Evolutionary conservation across 257 asterid genomes (phyloP).

Genomic region (Penstemon barbatus): DNA sequence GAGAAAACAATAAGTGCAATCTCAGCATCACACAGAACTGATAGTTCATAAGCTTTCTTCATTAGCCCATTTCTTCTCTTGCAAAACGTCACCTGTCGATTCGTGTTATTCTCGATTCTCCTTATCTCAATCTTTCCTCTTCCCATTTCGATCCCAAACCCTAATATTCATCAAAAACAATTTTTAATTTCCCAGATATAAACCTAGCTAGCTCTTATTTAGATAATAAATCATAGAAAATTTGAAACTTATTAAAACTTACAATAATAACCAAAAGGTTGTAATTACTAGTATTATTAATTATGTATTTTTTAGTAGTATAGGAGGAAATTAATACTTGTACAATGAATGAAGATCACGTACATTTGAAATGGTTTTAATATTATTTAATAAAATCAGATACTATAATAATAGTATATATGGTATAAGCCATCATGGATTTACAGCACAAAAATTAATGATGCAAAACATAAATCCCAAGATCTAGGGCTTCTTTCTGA

Average conservation of each 20-base stretch:
- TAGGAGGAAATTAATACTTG: too few relatives aligned
- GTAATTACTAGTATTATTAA: background rate
- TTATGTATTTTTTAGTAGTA: background rate
- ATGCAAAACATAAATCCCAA: too few relatives aligned
- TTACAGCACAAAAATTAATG: too few relatives aligned
- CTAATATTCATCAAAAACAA: too few relatives aligned
- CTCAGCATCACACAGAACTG: conserved; percentile 84
- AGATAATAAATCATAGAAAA: background rate
- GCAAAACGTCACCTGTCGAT: conserved; percentile 87
- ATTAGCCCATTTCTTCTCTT: conserved; percentile 82
- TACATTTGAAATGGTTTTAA: too few relatives aligned
- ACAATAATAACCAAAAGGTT: background rate
- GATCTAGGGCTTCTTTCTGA: too few relatives aligned
- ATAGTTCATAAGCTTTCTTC: conserved; percentile 90
- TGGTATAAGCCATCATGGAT: too few relatives aligned
- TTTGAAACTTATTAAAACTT: background rate
- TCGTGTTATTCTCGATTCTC: conserved; percentile 87
- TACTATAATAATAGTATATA: too few relatives aligned
- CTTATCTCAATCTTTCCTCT: conserved; percentile 88
- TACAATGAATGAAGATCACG: too few relatives aligned
- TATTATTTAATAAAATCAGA: too few relatives aligned
- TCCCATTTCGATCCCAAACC: conserved; percentile 44
- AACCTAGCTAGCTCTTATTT: background rate
- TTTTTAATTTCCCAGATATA: too few relatives aligned
- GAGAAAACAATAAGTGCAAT: conserved; percentile 88